A percentile compares a stretch with the other conserved stretches of the same genome.
phyloP scores from a whole-genome alignment of 208 protist species.

The Leptomonas seymouri region DNA sequence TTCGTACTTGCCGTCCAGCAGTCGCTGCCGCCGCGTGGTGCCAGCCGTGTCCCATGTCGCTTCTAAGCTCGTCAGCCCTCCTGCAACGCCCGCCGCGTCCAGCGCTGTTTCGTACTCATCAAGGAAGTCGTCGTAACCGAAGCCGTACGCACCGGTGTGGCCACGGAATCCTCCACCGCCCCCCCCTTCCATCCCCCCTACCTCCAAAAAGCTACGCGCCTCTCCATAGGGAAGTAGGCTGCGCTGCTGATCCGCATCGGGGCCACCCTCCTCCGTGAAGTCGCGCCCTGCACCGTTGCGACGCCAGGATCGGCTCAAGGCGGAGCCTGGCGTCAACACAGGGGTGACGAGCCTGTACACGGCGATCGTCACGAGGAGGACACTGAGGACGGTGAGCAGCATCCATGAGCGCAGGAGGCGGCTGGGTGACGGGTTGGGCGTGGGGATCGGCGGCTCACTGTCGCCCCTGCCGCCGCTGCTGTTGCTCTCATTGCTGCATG shows the following conservation, averaged over 20 bases:
- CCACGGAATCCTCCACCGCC: too few relatives aligned
- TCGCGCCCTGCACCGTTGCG: background rate
- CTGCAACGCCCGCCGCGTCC: conserved; percentile 1
- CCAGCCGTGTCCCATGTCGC: conserved; percentile 3
- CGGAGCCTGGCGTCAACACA: conserved; percentile 13
- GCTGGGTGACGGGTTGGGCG: background rate
- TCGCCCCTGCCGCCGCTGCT: background rate
- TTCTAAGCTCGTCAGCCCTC: background rate
- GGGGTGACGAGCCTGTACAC: conserved; percentile 4
- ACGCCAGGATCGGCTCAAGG: background rate
- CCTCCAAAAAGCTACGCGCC: conserved; percentile 5
- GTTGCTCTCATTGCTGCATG: background rate
- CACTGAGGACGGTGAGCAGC: conserved; percentile 11
- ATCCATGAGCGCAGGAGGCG: conserved; percentile 17
- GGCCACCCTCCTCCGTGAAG: background rate
- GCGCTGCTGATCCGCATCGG: conserved; percentile 1
- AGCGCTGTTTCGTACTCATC: conserved; percentile 27
- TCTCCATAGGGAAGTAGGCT: conserved; percentile 9
- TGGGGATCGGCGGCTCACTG: background rate
- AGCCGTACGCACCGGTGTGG: background rate
- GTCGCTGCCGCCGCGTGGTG: conserved; percentile 1
- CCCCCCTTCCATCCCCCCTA: too few relatives aligned
- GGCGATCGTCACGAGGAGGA: conserved; percentile 1
- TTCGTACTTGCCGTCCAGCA: conserved; percentile 42
- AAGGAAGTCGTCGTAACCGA: background rate